Evolutionary conservation across 768 basidiomycete genomes (phyloP).

Genomic region (Rhizopogon vesiculosus): DNA sequence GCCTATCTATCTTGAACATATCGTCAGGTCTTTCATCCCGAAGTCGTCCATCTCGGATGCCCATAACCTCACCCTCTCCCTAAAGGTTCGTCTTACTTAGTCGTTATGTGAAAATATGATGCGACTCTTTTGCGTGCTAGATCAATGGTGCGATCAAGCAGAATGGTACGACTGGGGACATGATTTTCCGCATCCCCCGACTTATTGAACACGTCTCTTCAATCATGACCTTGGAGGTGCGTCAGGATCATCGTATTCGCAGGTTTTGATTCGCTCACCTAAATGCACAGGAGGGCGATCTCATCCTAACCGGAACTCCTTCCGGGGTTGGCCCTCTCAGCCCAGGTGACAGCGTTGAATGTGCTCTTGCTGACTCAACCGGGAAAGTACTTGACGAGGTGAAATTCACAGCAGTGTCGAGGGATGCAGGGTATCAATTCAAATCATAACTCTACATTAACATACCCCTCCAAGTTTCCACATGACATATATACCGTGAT

Average conservation of each 20-base stretch:
- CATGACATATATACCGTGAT: not conserved
- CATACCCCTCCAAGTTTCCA: not conserved
- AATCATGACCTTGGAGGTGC: conserved; percentile 94
- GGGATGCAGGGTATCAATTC: conserved; percentile 70
- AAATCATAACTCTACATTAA: conserved; percentile 14
- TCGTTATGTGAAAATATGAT: not conserved
- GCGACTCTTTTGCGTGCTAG: conserved; percentile 31
- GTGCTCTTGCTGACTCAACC: conserved; percentile 51
- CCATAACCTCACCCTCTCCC: conserved; percentile 67
- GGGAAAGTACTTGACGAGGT: conserved; percentile 58
- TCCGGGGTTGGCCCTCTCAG: conserved; percentile 79
- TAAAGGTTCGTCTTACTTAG: conserved; percentile 48
- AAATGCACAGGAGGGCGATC: conserved; percentile 70
- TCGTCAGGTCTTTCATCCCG: conserved; percentile 70
- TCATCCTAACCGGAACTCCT: conserved; percentile 91
- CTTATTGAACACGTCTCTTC: conserved; percentile 90
- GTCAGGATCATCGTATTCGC: conserved; percentile 6
- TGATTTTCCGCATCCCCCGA: conserved; percentile 89
- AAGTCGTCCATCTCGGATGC: conserved; percentile 65
- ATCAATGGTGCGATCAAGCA: conserved; percentile 85
- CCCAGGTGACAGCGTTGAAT: conserved; percentile 77
- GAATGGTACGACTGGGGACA: conserved; percentile 78
- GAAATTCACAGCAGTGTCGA: conserved; percentile 57
- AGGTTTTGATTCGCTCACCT: not conserved
- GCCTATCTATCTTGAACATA: conserved; percentile 2